Base-by-base conservation (phyloP, 176 grass and related monocot species). In the Carex littledalei region DNA sequence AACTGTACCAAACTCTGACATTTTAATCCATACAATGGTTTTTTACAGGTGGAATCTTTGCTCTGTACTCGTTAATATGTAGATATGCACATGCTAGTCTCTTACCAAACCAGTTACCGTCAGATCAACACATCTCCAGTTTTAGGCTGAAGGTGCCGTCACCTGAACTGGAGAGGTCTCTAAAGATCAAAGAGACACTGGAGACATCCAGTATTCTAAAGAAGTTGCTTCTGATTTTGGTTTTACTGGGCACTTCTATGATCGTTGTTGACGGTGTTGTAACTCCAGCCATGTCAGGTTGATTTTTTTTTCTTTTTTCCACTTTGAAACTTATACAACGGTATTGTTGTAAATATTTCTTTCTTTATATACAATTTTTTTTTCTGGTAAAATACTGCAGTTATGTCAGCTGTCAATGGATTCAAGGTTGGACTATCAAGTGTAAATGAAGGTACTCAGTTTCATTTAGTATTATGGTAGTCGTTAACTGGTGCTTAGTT, bases 381-480 rank as follows among this genome's bases (percentile, higher is more conserved):
- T 84, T 45, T 83, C 32, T 87, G 37, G 71, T 89, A 53, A 87
- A 83, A 79, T 87, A 63, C 49, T 89, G 77, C 90, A 99, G 96
- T 99, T 39, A 95, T 99, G 93, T 99, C 96, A 87, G 93, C 96
- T 88, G 90, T 99, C 50, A 99, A 94, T 92, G 96, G 96, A 70
- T 81, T 95, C 37, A 95, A 95, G 87, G 90, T 99, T 86, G 96
- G 96, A 83, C 88, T 95, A 88, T 84, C 96, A 54, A 95, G 93
- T 84, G 85, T 99, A 58, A 87, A 95, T 86, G 92, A 99, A 89
- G 96, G 96, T 99, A 84, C 58, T 64, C n/a, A 17, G 64, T 80
- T 83, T 18, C 58, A 31, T 14, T 66, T 47, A 82, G 54, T 84
- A 84, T 73, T 53, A 45, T 77, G 29, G 22, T 77, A 54, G 20